Evolutionary conservation across 306 rosid species (phyloP).

Genomic region (Luffa acutangula): DNA sequence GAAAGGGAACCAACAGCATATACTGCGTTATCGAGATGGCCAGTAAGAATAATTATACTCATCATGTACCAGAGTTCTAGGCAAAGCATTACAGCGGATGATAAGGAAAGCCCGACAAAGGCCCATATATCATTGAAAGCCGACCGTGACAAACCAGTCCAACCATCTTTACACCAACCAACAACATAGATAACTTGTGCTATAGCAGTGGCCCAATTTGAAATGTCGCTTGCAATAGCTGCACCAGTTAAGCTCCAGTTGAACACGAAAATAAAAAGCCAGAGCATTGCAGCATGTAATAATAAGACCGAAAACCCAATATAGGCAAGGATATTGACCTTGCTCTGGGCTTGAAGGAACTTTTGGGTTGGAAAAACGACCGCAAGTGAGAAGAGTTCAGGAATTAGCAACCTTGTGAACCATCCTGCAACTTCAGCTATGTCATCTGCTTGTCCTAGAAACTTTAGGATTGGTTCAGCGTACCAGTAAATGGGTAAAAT

Average conservation of each 20-base stretch:
- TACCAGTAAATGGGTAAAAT: slow-evolving; percentile 61
- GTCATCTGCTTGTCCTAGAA: slow-evolving; percentile 62
- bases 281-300: slow-evolving; percentile 43
- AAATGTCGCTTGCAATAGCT: slow-evolving; percentile 56
- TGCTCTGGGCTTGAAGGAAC: slow-evolving; percentile 84
- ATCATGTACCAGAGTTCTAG: slow-evolving; percentile 84
- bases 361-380: slow-evolving; percentile 70
- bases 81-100: slow-evolving; percentile 92
- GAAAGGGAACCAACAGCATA: slow-evolving; percentile 69
- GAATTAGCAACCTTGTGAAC: slow-evolving; percentile 42
- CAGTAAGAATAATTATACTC: slow-evolving; percentile 62
- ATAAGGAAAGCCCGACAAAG: slow-evolving; percentile 70
- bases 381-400: slow-evolving; percentile 57
- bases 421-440: slow-evolving; percentile 63
- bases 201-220: slow-evolving; percentile 50
- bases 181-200: slow-evolving; percentile 59
- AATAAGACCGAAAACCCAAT: slow-evolving; percentile 47
- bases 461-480: slow-evolving; percentile 53
- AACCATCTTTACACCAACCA: slow-evolving; percentile 75
- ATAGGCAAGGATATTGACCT: slow-evolving; percentile 56
- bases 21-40: slow-evolving; percentile 64
- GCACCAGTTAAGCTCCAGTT: slow-evolving; percentile 56
- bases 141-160: slow-evolving; percentile 61
- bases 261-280: slow-evolving; percentile 44
- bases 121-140: slow-evolving; percentile 81